Base-by-base conservation (phyloP, 73 alveolate species). In the Symbiodinium pilosum region DNA sequence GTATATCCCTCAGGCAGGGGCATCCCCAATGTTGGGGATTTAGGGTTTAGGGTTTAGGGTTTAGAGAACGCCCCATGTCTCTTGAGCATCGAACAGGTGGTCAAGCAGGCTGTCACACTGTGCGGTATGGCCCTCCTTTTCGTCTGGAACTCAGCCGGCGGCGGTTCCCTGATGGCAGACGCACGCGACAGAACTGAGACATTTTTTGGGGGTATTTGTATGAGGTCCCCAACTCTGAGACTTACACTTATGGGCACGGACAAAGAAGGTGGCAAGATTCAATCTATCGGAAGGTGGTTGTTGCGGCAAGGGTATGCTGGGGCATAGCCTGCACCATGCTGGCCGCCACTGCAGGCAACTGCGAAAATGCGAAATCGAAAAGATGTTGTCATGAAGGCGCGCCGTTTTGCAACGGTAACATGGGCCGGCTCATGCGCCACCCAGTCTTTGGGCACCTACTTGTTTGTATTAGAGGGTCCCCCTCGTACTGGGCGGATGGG, bases 41-140 rank as follows among this genome's bases (percentile, higher is more conserved):
- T n/a, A n/a, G n/a, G n/a, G n/a, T n/a, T n/a, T n/a, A n/a, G n/a
- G n/a, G n/a, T n/a, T n/a, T n/a, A n/a, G n/a, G n/a, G n/a, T n/a
- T n/a, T n/a, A n/a, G n/a, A n/a, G n/a, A n/a, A n/a, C n/a, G n/a
- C n/a, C n/a, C n/a, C n/a, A n/a, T n/a, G n/a, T n/a, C n/a, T n/a
- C n/a, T n/a, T n/a, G n/a, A n/a, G n/a, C n/a, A n/a, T n/a, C n/a
- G n/a, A n/a, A n/a, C 42, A 71, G 97, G 87, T 71, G 20, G 88
- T 68, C 56, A 71, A 91, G 81, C 77, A 85, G 38, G 97, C 97
- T 2, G 87, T 91, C 88, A 91, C n/a, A n/a, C 97, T 69, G 56
- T 91, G 97, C n/a, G 97, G 97, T 21, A 91, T 91, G 97, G 87
- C 97, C 7, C 42, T 91, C 68, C 47, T 91, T 39, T 91, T 91